These are phyloP conservation scores for Lyophyllum atratum DNA, from an alignment of 768 basidiomycete genomes.

Conservation along the genomic window DNA sequence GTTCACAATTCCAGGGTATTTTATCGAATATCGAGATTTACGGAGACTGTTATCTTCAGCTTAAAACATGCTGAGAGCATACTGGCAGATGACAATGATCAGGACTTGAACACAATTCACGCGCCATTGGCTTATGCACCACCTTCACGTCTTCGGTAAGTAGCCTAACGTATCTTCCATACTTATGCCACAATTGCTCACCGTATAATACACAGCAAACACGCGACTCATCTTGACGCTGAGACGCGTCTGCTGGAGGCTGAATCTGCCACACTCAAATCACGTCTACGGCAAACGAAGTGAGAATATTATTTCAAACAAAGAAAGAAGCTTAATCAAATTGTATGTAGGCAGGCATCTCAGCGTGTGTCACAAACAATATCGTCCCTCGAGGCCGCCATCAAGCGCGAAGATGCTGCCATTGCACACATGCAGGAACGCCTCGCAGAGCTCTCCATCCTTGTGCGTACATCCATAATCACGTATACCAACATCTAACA, in stretches of 20 bases:
- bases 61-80: slow-evolving; percentile 11
- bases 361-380: slow-evolving; percentile 25
- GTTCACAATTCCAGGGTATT: neutral
- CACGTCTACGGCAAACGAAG: slow-evolving; percentile 31
- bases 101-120: neutral
- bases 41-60: slow-evolving; percentile 6
- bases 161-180: neutral
- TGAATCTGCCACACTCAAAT: slow-evolving; percentile 25
- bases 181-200: neutral
- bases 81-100: neutral
- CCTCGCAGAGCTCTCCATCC: slow-evolving; percentile 29
- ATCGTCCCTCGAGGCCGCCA: slow-evolving; percentile 21
- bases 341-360: slow-evolving; percentile 21
- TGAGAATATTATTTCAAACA: slow-evolving; percentile 11
- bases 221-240: slow-evolving; percentile 21
- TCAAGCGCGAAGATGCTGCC: slow-evolving; percentile 21
- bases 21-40: neutral
- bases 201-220: slow-evolving; percentile 17
- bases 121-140: slow-evolving; percentile 16
- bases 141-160: slow-evolving; percentile 22
- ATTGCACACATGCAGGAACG: slow-evolving; percentile 23
- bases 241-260: slow-evolving; percentile 30
- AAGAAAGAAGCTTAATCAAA: neutral
- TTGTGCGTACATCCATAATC: slow-evolving; percentile 18
- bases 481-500: neutral